A percentile compares a stretch with the other conserved stretches of the same genome.
Evolutionary conservation across 352 stramenopile genomes (phyloP).

Genomic region (Globisporangium solare): DNA sequence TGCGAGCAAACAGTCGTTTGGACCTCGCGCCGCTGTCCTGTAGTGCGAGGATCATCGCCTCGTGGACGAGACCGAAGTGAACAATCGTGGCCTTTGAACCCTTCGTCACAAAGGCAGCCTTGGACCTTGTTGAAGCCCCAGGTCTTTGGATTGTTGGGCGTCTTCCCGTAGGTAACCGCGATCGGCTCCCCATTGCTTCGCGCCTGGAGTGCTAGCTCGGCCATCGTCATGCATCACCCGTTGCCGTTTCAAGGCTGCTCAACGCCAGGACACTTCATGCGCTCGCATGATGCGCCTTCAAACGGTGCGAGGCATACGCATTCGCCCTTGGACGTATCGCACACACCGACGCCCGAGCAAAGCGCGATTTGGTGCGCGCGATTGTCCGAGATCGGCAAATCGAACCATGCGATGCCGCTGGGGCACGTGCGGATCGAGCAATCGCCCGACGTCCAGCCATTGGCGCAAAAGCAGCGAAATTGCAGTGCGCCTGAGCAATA

Average conservation of each 20-base stretch:
- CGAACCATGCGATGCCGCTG: slow-evolving; percentile 61
- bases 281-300: slow-evolving; percentile 62
- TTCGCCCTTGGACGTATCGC: slow-evolving; percentile 51
- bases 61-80: slow-evolving; percentile 46
- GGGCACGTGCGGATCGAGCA: slow-evolving; percentile 70
- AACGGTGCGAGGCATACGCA: slow-evolving; percentile 63
- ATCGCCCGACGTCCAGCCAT: slow-evolving; percentile 56
- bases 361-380: slow-evolving; percentile 39
- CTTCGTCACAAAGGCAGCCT: slow-evolving; percentile 84
- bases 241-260: slow-evolving; percentile 53
- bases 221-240: slow-evolving; percentile 68
- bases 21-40: slow-evolving; percentile 49
- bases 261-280: slow-evolving; percentile 61
- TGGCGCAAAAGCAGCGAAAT: slow-evolving; percentile 65
- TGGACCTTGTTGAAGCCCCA: slow-evolving; percentile 89
- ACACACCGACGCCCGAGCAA: slow-evolving; percentile 70
- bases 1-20: slow-evolving; percentile 56
- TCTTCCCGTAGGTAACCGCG: slow-evolving; percentile 51
- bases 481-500: slow-evolving; percentile 65
- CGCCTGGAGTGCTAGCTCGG: slow-evolving; percentile 46
- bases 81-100: slow-evolving; percentile 86
- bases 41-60: slow-evolving; percentile 68
- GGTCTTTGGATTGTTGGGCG: slow-evolving; percentile 58
- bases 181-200: slow-evolving; percentile 47
- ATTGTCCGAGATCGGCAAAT: slow-evolving; percentile 51